Percentiles rank a stretch among this genome's conserved stretches.
Evolutionary conservation across 192 early-diverging fungal species (phyloP).

Genomic region (Chytriomyces hyalinus): DNA sequence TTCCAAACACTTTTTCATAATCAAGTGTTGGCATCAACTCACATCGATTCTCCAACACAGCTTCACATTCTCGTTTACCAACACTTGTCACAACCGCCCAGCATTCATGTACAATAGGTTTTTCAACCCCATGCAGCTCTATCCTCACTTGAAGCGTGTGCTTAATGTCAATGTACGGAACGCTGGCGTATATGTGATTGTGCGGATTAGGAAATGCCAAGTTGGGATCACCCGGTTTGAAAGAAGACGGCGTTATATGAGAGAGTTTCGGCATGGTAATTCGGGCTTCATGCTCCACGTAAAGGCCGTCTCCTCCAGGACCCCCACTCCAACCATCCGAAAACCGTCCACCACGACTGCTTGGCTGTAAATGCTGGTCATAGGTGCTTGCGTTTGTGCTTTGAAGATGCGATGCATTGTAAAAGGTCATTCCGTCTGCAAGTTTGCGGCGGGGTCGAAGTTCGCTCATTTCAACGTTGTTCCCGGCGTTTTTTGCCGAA

Average conservation of each 20-base stretch:
- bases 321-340: constrained; percentile 36
- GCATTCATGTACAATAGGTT: constrained; percentile 50
- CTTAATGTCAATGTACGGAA: constrained; percentile 48
- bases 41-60: constrained; percentile 44
- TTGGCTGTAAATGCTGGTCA: neutral
- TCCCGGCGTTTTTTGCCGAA: neutral
- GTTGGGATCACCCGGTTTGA: constrained; percentile 29
- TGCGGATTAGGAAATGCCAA: constrained; percentile 28
- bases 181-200: constrained; percentile 22
- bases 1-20: constrained; percentile 59
- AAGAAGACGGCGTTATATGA: constrained; percentile 41
- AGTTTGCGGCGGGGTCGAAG: constrained; percentile 39
- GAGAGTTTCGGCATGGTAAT: constrained; percentile 46
- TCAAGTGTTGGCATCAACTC: constrained; percentile 54
- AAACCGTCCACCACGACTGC: constrained; percentile 33
- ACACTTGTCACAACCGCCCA: constrained; percentile 50
- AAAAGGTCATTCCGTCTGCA: constrained; percentile 24
- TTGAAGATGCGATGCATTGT: constrained; percentile 7
- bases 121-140: constrained; percentile 51
- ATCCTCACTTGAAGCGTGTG: constrained; percentile 55
- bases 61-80: constrained; percentile 43
- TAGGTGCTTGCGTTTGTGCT: constrained; percentile 11
- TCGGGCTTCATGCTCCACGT: constrained; percentile 43
- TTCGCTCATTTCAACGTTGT: constrained; percentile 33
- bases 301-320: constrained; percentile 55